A percentile compares a stretch with the other conserved stretches of the same genome.
phyloP scores from a whole-genome alignment of 2,329 filamentous ascomycete species.

The Colletotrichum karsti region DNA sequence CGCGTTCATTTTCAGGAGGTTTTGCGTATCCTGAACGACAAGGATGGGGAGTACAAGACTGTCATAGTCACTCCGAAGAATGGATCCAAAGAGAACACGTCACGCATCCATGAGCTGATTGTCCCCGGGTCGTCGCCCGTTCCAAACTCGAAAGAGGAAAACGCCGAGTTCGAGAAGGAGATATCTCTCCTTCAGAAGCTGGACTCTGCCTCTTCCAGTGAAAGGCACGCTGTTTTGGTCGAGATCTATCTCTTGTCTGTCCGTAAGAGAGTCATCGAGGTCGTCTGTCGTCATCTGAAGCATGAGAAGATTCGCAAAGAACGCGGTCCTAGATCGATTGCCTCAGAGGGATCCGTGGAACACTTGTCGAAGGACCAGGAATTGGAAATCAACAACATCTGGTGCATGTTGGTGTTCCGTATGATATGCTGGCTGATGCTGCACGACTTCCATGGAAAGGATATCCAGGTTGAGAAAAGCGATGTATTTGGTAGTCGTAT shows the following conservation, averaged over 20 bases:
- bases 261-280: slow-evolving; percentile 10
- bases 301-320: background rate
- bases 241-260: slow-evolving; percentile 16
- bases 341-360: slow-evolving; percentile 5
- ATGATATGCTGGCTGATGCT: slow-evolving; percentile 48
- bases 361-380: background rate
- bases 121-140: background rate
- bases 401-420: slow-evolving; percentile 45
- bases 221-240: slow-evolving; percentile 11
- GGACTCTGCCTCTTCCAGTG: slow-evolving; percentile 12
- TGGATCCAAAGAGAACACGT: background rate
- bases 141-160: background rate
- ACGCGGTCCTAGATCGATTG: slow-evolving; percentile 4
- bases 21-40: slow-evolving; percentile 52
- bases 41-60: slow-evolving; percentile 2
- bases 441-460: slow-evolving; percentile 47
- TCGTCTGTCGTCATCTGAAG: slow-evolving; percentile 4
- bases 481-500: slow-evolving; percentile 44
- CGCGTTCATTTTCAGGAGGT: slow-evolving; percentile 59
- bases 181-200: slow-evolving; percentile 13
- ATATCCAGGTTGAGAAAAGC: slow-evolving; percentile 41
- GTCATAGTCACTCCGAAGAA: background rate
- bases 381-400: slow-evolving; percentile 34
- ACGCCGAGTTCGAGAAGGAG: background rate
- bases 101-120: background rate